Conservation (phyloP, 2,329 filamentous ascomycete genomes). For the Bimuria novae-zelandiae region DNA sequence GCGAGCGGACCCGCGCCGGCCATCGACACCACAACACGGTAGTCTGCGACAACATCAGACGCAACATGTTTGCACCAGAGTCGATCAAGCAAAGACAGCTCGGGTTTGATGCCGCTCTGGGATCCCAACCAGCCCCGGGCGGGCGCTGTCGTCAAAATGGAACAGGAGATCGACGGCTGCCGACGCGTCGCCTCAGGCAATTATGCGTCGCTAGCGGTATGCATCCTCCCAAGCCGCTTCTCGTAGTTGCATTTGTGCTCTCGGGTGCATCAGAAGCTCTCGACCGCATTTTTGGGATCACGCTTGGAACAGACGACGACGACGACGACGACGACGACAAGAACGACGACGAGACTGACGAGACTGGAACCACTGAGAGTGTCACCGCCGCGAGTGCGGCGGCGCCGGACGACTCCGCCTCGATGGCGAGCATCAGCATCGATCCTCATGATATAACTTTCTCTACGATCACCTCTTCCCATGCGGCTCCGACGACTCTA, state of each 20-base stretch:
- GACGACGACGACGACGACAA: background rate
- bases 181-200: background rate
- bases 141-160: background rate
- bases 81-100: background rate
- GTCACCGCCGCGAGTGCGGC: background rate
- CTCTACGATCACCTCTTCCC: background rate
- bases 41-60: background rate
- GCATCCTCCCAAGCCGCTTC: background rate
- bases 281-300: background rate
- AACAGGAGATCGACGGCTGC: background rate
- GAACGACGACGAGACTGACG: background rate
- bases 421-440: background rate
- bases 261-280: background rate
- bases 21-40: background rate
- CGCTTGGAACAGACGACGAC: background rate
- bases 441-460: background rate
- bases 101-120: background rate
- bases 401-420: background rate
- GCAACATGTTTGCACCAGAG: slow-evolving; percentile 2
- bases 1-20: background rate
- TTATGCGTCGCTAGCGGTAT: background rate
- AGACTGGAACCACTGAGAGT: background rate
- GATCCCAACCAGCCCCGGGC: background rate
- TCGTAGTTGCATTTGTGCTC: background rate
- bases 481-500: background rate